Evolutionary conservation across 257 asterid species (phyloP), one percentile per base, ranked within the genome.

Genomic region (Primulina tabacum): DNA sequence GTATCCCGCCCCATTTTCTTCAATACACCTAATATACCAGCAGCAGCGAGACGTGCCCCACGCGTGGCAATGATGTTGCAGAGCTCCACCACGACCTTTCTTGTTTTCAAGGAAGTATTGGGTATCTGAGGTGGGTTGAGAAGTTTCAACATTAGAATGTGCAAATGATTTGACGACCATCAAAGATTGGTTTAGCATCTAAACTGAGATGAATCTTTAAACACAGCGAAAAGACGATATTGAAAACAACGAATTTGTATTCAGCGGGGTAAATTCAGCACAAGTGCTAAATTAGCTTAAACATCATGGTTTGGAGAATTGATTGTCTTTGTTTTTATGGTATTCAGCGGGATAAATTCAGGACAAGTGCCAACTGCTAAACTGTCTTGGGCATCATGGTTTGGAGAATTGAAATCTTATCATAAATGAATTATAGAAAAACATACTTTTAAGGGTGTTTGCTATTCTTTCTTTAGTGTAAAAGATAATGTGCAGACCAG

Each of bases 31-130:
- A 83, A 66, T 55, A 91, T 66, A 28, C 96, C 96, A 0, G 96
- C 87, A 8, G 95, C 95, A 0, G 97, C 93, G 18, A 91, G 90
- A 2, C 97, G 92, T 21, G 96, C 92, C 26, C 96, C 97, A 30
- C 97, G 90, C 3, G 88, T 76, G 32, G 95, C 85, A 4, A 91
- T 62, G 10, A 89, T 83, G 76, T 83, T 72, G 82, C 93, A 83
- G 62, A 91, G 89, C 81, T 79, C 84, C 28, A 91, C 85, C 17
- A 89, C 79, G 0, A 76, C 73, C 72, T 72, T 82, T 61, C 95
- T 83, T 9, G 67, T 82, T 67, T 81, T 86, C 67, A 89, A 65
- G 75, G 96, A 83, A 64, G 92, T 82, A 55, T 68, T 83, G 8
- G 95, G 58, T 70, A 89, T 79, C 98, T 92, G 76, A 60, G 55